Percentiles rank a stretch among this genome's conserved stretches.
Evolutionary conservation across 176 grass and related monocot genomes (phyloP).

Genomic region (Bromus sterilis): DNA sequence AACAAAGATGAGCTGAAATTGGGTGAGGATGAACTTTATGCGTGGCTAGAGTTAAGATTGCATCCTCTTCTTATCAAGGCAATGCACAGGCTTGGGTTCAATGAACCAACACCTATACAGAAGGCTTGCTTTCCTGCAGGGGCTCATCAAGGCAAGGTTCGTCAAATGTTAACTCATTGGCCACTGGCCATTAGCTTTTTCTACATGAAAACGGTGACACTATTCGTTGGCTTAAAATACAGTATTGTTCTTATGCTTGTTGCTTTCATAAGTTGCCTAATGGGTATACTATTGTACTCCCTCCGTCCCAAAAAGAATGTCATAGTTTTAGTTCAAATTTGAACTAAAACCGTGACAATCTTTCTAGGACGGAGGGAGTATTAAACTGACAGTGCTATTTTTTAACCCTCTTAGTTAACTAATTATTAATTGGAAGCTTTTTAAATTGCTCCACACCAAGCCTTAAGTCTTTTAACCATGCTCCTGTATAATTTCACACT

Average conservation of each 20-base stretch:
- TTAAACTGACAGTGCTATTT: not conserved
- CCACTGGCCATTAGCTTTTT: not conserved
- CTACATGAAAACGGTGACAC: not conserved
- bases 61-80: conserved; percentile 72
- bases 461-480: not conserved
- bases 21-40: conserved; percentile 69
- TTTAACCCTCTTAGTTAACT: not conserved
- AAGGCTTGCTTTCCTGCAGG: conserved; percentile 79
- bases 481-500: conserved; percentile 1
- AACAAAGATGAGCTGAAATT: conserved; percentile 35
- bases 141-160: conserved; percentile 95
- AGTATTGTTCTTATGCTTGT: not conserved
- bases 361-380: no score
- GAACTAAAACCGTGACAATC: no score
- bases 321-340: no score
- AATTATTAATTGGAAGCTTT: not conserved
- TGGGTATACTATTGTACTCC: not conserved
- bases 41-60: conserved; percentile 69
- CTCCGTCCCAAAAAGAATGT: no score
- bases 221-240: not conserved
- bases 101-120: conserved; percentile 83
- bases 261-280: not conserved
- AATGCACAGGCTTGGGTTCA: conserved; percentile 71
- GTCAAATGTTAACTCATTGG: not conserved
- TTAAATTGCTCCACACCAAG: not conserved